These are phyloP conservation scores for Apiotrichum akiyoshidainum DNA, from an alignment of 1,284 basidiomycete species.

Conservation along the genomic window DNA sequence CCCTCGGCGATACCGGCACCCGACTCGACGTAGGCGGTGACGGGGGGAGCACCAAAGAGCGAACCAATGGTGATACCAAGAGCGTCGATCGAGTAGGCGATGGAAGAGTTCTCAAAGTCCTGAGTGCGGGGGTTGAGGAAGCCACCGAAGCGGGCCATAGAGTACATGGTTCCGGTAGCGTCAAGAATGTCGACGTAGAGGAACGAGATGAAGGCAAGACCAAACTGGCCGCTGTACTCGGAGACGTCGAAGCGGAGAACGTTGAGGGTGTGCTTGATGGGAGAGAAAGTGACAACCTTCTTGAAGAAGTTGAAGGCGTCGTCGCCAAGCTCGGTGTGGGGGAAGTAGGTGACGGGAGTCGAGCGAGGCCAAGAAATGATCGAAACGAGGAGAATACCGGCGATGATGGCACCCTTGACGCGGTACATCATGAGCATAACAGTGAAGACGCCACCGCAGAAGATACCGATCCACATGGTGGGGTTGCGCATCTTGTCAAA, in stretches of 20 bases:
- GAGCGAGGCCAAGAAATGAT: slow-evolving; percentile 83
- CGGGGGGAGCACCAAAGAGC: slow-evolving; percentile 78
- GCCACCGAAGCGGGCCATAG: slow-evolving; percentile 89
- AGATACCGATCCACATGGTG: slow-evolving; percentile 73
- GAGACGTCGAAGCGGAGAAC: slow-evolving; percentile 19
- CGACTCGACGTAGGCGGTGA: slow-evolving; percentile 71
- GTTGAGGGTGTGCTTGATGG: slow-evolving; percentile 19
- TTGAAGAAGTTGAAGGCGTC: slow-evolving; percentile 80
- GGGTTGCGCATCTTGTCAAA: slow-evolving; percentile 53
- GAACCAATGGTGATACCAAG: slow-evolving; percentile 40
- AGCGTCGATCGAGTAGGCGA: slow-evolving; percentile 69
- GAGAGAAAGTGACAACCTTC: slow-evolving; percentile 60
- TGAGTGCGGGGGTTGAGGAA: slow-evolving; percentile 77
- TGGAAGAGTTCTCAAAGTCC: slow-evolving; percentile 81
- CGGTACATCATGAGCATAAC: slow-evolving; percentile 79
- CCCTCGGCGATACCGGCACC: slow-evolving; percentile 61
- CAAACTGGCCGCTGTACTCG: slow-evolving; percentile 13
- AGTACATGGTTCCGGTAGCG: slow-evolving; percentile 72
- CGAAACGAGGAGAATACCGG: slow-evolving; percentile 70
- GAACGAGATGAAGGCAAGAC: slow-evolving; percentile 55
- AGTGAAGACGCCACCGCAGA: slow-evolving; percentile 78
- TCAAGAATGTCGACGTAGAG: slow-evolving; percentile 74
- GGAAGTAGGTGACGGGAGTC: slow-evolving; percentile 77
- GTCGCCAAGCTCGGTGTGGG: slow-evolving; percentile 66
- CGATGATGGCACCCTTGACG: slow-evolving; percentile 60